phyloP scores from a whole-genome alignment of 2,329 filamentous ascomycete genomes.

The Pseudogymnoascus sp. region DNA sequence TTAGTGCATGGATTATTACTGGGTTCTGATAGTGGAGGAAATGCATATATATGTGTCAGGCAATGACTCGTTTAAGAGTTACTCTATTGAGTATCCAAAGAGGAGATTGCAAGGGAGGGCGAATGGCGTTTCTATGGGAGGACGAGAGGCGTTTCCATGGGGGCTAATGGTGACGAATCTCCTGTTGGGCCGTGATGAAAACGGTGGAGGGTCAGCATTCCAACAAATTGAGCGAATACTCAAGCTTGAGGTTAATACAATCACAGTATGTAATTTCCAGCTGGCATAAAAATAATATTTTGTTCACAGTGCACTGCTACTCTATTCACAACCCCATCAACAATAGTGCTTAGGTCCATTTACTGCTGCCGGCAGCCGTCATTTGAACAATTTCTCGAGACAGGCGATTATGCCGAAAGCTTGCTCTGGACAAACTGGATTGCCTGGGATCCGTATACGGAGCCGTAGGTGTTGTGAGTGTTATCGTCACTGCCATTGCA shows the following conservation, averaged over 20 bases:
- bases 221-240: not conserved
- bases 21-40: not conserved
- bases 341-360: not conserved
- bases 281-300: not conserved
- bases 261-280: not conserved
- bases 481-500: constrained; percentile 54
- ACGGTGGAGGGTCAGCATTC: not conserved
- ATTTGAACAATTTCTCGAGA: not conserved
- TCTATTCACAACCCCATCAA: not conserved
- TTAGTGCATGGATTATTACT: not conserved
- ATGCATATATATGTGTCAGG: not conserved
- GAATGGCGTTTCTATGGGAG: not conserved
- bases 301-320: not conserved
- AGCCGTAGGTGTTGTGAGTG: constrained; percentile 55
- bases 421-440: constrained; percentile 48
- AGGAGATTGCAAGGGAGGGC: not conserved
- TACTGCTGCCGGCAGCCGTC: not conserved
- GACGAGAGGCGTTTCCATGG: not conserved
- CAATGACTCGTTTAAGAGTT: not conserved
- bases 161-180: not conserved
- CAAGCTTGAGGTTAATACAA: not conserved
- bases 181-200: not conserved
- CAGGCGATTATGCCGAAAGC: constrained; percentile 1
- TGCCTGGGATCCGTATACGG: constrained; percentile 51
- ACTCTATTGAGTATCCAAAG: not conserved